Evolutionary conservation across 768 basidiomycete genomes (phyloP), one percentile per base, ranked within the genome.

Genomic region (Rhodotorula diobovata): DNA sequence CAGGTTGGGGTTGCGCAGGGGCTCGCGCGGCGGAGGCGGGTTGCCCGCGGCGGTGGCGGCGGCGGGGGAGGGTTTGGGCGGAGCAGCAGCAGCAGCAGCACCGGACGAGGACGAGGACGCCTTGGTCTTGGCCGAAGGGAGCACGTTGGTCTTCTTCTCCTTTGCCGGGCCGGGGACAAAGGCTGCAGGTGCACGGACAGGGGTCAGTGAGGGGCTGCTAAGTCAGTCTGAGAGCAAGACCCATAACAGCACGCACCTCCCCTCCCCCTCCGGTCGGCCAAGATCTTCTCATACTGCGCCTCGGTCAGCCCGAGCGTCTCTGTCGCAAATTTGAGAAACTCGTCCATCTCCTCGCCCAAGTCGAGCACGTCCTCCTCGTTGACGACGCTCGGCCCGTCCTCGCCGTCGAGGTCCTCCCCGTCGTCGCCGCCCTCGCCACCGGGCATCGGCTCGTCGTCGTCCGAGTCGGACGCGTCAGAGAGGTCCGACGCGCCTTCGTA

Each of bases 401-500:
- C 79, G 25, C 71, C 77, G n/a, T 71, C 76, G 28, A 73, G 90
- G 53, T 90, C 92, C 9, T 84, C 86, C 65, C 94, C 88, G 34
- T 90, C 85, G 15, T 77, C 61, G 30, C 75, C 78, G 20, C 77
- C 72, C 54, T 74, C 70, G 4, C 73, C 71, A 20, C 67, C 72
- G 11, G 50, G 65, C 65, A 69, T 64, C 11, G 66, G 51, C 37
- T 68, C 58, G 43, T 68, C 58, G 60, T 73, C 63, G 21, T 34
- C 35, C 30, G 67, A 67, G 32, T 64, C 35, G 25, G 67, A 67
- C 28, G 61, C 63, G 16, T 61, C 67, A 0, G 92, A 91, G 73
- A 93, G 91, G 76, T 93, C 92, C 4, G 93, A 96, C 78, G 68
- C 91, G 4, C 96, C 96, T 59, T 99, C 96, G 77, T 88, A 98